These are phyloP conservation scores for Monosporozyma unispora DNA, from an alignment of 805 yeast genomes.

Conservation along the genomic window DNA sequence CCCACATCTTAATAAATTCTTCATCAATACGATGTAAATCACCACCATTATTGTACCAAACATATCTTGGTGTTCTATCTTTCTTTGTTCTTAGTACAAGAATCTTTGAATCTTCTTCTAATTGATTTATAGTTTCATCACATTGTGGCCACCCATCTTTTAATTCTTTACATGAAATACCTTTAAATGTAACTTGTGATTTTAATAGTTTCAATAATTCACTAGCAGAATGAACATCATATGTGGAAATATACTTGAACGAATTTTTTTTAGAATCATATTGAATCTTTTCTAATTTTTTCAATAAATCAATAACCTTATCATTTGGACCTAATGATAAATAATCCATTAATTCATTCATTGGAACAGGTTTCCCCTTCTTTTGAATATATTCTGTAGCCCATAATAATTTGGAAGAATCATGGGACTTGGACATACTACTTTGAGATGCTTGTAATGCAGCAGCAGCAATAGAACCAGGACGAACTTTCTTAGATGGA, in stretches of 20 bases:
- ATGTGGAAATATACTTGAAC: conserved; percentile 79
- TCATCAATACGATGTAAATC: conserved; percentile 56
- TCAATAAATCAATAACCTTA: conserved; percentile 60
- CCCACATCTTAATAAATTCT: conserved; percentile 81
- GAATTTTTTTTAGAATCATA: conserved; percentile 55
- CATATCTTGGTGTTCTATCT: conserved; percentile 84
- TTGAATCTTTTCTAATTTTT: conserved; percentile 68
- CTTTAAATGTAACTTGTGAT: conserved; percentile 78
- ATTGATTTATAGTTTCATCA: conserved; percentile 60
- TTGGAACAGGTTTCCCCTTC: conserved; percentile 57
- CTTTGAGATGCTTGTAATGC: conserved; percentile 25
- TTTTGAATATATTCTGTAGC: conserved; percentile 84
- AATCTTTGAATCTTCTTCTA: conserved; percentile 69
- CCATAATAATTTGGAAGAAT: conserved; percentile 77
- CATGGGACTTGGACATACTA: conserved; percentile 36
- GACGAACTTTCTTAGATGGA: conserved; percentile 25
- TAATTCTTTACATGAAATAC: conserved; percentile 69
- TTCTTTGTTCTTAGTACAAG: conserved; percentile 84
- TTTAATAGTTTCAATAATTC: conserved; percentile 68
- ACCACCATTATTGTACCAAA: conserved; percentile 85
- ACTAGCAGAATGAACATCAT: conserved; percentile 73
- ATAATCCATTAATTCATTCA: conserved; percentile 57
- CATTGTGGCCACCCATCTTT: conserved; percentile 90
- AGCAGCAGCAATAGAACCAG: conserved; percentile 27
- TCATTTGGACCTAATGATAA: conserved; percentile 48